phyloP scores from a whole-genome alignment of 2,329 filamentous ascomycete species.

The Ophiostoma perfectum region DNA sequence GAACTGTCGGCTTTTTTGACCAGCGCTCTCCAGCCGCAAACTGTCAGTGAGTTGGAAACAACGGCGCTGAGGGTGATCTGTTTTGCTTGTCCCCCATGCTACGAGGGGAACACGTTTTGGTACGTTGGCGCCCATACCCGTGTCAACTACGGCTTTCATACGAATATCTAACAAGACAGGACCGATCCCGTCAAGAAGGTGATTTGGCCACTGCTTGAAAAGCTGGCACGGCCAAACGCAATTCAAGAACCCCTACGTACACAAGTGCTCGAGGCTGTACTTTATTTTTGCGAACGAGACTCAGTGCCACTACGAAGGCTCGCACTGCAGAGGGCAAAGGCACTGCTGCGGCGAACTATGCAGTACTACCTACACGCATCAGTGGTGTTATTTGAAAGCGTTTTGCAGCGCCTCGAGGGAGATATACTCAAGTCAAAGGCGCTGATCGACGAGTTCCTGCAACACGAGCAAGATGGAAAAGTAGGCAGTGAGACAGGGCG shows the following conservation, averaged over 20 bases:
- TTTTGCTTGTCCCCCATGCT: constrained; percentile 33
- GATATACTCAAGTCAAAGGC: constrained; percentile 30
- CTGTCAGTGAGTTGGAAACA: constrained; percentile 25
- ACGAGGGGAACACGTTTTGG: constrained; percentile 33
- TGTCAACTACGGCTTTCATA: too few species aligned
- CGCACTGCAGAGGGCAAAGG: constrained; percentile 30
- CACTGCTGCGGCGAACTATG: constrained; percentile 31
- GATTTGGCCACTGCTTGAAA: constrained; percentile 30
- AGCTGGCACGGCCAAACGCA: neutral
- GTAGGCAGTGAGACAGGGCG: neutral
- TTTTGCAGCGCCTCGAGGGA: constrained; percentile 31
- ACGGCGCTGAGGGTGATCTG: constrained; percentile 30
- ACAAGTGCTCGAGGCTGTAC: constrained; percentile 30
- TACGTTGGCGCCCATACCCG: neutral
- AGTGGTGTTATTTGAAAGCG: constrained; percentile 33
- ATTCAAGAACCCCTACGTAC: constrained; percentile 26
- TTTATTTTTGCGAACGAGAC: constrained; percentile 34
- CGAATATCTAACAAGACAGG: constrained; percentile 16
- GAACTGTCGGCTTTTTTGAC: neutral
- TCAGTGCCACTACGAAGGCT: constrained; percentile 28
- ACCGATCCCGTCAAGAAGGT: constrained; percentile 22
- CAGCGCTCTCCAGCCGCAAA: constrained; percentile 3
- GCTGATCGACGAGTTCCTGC: constrained; percentile 23
- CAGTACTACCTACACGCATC: constrained; percentile 34
- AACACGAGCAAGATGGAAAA: neutral